Evolutionary conservation across 345 rosid genomes (phyloP).

Genomic region (Nephelium lappaceum): DNA sequence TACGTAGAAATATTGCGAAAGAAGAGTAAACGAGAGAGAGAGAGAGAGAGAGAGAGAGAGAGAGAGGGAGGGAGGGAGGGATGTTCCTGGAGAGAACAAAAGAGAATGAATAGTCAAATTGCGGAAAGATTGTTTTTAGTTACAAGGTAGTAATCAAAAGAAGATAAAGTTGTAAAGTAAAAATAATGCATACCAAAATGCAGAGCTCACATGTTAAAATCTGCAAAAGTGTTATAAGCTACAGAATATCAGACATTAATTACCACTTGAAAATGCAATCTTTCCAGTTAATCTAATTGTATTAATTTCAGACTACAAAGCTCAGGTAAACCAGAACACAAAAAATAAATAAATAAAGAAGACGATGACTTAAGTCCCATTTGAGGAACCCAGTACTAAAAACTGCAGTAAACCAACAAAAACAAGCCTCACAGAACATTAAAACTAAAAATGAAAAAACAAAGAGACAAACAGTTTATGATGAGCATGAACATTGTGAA

Average conservation of each 20-base stretch:
- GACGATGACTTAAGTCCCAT: neutral
- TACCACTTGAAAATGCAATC: slow-evolving; percentile 2
- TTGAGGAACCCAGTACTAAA: neutral
- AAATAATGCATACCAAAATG: slow-evolving; percentile 11
- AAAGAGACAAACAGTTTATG: neutral
- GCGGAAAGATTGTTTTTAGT: slow-evolving; percentile 21
- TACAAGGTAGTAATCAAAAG: slow-evolving; percentile 36
- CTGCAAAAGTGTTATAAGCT: slow-evolving; percentile 7
- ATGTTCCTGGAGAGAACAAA: neutral
- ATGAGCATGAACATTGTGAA: neutral
- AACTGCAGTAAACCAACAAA: neutral
- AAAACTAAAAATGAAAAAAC: neutral
- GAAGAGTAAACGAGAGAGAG: slow-evolving; percentile 7
- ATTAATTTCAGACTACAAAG: neutral
- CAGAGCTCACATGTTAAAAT: slow-evolving; percentile 30
- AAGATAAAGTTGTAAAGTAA: slow-evolving; percentile 34
- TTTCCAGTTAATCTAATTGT: neutral
- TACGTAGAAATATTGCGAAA: neutral
- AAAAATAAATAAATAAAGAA: neutral
- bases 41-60: neutral
- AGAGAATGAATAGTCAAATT: neutral
- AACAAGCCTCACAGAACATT: slow-evolving; percentile 9
- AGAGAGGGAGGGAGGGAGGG: no score
- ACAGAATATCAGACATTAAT: neutral
- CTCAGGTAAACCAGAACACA: neutral